Evolutionary conservation across 768 basidiomycete species (phyloP).

Genomic region (Sistotremastrum niveocremeum): DNA sequence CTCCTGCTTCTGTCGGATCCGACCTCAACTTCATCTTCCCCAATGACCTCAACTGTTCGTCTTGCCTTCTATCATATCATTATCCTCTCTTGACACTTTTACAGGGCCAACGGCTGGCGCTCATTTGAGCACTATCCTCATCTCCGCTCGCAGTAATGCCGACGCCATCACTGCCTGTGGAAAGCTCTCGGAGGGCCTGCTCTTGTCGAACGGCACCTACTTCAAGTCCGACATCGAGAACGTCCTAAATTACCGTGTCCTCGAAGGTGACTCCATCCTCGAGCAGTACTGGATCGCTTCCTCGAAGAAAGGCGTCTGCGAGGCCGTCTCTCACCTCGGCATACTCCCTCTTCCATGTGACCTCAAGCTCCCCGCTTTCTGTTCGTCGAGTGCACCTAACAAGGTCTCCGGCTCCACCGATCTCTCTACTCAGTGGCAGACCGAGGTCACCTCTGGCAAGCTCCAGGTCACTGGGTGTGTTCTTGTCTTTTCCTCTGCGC

Average conservation of each 20-base stretch:
- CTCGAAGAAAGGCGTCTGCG: background rate
- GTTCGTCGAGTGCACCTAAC: constrained; percentile 19
- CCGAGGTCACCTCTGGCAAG: constrained; percentile 15
- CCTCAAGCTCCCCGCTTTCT: constrained; percentile 13
- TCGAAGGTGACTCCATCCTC: background rate
- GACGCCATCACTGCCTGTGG: constrained; percentile 3
- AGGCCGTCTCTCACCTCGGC: background rate
- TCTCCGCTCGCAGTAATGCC: constrained; percentile 1
- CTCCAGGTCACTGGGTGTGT: constrained; percentile 11
- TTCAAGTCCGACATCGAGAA: constrained; percentile 1
- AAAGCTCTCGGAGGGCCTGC: constrained; percentile 3
- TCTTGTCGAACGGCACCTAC: constrained; percentile 1
- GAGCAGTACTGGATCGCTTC: constrained; percentile 6
- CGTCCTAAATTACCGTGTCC: background rate
- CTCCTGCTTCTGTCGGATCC: no score
- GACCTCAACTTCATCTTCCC: constrained; percentile 18
- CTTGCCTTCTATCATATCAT: background rate
- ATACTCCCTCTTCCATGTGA: constrained; percentile 4
- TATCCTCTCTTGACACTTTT: background rate
- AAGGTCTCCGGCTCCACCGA: constrained; percentile 14
- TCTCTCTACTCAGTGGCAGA: constrained; percentile 12
- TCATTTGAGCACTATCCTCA: constrained; percentile 4
- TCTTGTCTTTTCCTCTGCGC: constrained; percentile 19
- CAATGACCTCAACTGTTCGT: constrained; percentile 20
- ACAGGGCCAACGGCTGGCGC: constrained; percentile 6